These are phyloP conservation scores for Trebouxia sp. DNA, from an alignment of 139 green algal species.

Conservation along the genomic window DNA sequence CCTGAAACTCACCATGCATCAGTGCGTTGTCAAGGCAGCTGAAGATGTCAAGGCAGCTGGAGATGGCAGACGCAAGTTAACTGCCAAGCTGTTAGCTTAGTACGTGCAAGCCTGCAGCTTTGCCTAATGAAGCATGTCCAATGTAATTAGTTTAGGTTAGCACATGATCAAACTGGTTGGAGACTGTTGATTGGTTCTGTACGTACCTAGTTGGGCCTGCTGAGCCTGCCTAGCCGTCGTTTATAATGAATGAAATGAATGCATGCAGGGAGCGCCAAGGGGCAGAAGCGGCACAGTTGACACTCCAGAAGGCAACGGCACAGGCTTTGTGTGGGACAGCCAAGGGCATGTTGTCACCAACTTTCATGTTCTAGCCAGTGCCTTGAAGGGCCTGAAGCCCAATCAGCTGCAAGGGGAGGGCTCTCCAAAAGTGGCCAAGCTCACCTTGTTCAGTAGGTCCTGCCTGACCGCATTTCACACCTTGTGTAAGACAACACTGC, in stretches of 20 bases:
- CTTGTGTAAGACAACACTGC: too few relatives aligned
- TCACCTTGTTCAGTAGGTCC: conserved; percentile 63
- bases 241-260: too few relatives aligned
- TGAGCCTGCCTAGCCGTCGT: too few relatives aligned
- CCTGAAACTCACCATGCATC: too few relatives aligned
- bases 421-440: conserved; percentile 47
- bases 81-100: too few relatives aligned
- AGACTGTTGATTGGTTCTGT: too few relatives aligned
- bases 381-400: conserved; percentile 33
- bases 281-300: conserved; percentile 35
- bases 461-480: neutral
- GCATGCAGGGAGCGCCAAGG: conserved; percentile 18
- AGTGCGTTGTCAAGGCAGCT: too few relatives aligned
- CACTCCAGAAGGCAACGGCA: conserved; percentile 78
- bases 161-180: too few relatives aligned
- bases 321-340: conserved; percentile 77
- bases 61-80: too few relatives aligned
- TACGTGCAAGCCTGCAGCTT: too few relatives aligned
- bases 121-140: neutral
- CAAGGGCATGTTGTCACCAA: conserved; percentile 73
- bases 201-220: too few relatives aligned
- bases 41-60: too few relatives aligned
- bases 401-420: conserved; percentile 16
- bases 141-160: neutral
- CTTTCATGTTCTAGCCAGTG: conserved; percentile 60